These are phyloP conservation scores for Camelina laxa DNA, from an alignment of 345 rosid species.

Conservation along the genomic window DNA sequence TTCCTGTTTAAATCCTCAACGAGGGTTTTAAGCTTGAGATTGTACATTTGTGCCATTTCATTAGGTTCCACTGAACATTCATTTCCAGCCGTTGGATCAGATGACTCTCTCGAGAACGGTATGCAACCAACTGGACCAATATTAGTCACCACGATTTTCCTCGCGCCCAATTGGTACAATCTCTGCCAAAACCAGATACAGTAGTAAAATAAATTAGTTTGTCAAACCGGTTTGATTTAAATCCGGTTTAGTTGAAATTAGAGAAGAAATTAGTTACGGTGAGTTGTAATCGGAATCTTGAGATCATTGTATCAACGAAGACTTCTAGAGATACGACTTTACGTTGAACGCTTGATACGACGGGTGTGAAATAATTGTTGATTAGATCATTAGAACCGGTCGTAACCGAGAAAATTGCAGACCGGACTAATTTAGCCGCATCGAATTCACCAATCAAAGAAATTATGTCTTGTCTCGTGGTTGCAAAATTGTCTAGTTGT, in stretches of 20 bases:
- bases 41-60: conserved; percentile 60
- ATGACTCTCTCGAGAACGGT: conserved; percentile 59
- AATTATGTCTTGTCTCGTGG: conserved; percentile 47
- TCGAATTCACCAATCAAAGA: conserved; percentile 47
- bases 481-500: conserved; percentile 47
- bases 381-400: conserved; percentile 81
- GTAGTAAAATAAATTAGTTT: neutral
- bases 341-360: conserved; percentile 50
- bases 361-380: conserved; percentile 69
- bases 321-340: conserved; percentile 49
- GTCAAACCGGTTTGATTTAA: neutral
- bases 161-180: conserved; percentile 64
- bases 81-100: conserved; percentile 50
- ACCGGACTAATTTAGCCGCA: conserved; percentile 47
- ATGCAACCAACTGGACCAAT: conserved; percentile 84
- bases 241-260: conserved; percentile 14
- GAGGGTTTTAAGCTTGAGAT: conserved; percentile 52
- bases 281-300: conserved; percentile 63
- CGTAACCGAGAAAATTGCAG: conserved; percentile 58
- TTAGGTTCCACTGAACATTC: conserved; percentile 53
- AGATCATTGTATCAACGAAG: conserved; percentile 60
- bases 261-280: conserved; percentile 50
- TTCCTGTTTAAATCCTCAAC: conserved; percentile 47
- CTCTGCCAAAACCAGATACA: conserved; percentile 46
- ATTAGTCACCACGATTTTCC: conserved; percentile 63